Evolutionary conservation across 2,329 filamentous ascomycete genomes (phyloP).

Genomic region (Ceratocystis ficicola): DNA sequence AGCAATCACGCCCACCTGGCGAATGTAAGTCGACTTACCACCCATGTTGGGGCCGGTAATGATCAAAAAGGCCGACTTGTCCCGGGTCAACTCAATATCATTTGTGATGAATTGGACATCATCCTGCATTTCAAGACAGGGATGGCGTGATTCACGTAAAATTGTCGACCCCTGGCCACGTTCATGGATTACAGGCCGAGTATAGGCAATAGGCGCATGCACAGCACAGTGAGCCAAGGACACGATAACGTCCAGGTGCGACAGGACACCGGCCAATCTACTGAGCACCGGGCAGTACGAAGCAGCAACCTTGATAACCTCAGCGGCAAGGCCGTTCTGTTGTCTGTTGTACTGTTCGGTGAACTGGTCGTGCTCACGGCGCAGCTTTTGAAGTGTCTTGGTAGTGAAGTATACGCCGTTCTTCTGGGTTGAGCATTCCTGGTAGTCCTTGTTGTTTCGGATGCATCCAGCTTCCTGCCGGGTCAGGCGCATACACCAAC

Average conservation of each 20-base stretch:
- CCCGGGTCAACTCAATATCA: conserved; percentile 70
- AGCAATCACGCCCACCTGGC: conserved; percentile 91
- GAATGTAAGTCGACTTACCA: conserved; percentile 95
- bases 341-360: conserved; percentile 92
- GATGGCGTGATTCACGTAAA: conserved; percentile 86
- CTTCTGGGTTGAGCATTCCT: conserved; percentile 96
- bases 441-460: conserved; percentile 77
- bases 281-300: conserved; percentile 93
- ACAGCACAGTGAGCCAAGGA: conserved; percentile 87
- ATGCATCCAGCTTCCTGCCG: conserved; percentile 86
- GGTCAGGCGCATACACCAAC: conserved; percentile 91
- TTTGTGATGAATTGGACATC: conserved; percentile 98
- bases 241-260: conserved; percentile 89
- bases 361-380: conserved; percentile 85
- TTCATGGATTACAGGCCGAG: conserved; percentile 78
- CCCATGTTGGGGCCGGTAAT: conserved; percentile 99
- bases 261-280: conserved; percentile 72
- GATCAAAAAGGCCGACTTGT: conserved; percentile 78
- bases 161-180: conserved; percentile 80
- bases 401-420: conserved; percentile 99
- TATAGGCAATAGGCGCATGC: conserved; percentile 83
- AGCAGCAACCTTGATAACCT: conserved; percentile 84
- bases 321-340: conserved; percentile 77
- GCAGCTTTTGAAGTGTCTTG: conserved; percentile 60
- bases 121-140: conserved; percentile 97